These are phyloP conservation scores for Chalara sp. DNA, from an alignment of 2,329 filamentous ascomycete species.

Conservation along the genomic window DNA sequence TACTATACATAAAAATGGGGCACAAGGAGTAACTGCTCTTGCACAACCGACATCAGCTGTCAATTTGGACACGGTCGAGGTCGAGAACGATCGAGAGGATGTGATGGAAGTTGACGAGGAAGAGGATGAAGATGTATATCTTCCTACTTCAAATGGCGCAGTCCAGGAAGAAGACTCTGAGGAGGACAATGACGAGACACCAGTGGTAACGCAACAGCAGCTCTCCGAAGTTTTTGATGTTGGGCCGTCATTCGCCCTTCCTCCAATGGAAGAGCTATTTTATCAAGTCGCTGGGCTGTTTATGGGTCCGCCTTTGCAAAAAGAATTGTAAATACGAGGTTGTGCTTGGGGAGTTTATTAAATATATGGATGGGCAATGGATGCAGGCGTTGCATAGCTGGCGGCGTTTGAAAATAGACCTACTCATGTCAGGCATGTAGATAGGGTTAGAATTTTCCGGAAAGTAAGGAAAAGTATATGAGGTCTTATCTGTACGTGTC, in stretches of 20 bases:
- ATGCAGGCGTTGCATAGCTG: too few species aligned
- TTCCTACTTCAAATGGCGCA: constrained; percentile 24
- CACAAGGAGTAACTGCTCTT: constrained; percentile 43
- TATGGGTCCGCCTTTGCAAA: constrained; percentile 43
- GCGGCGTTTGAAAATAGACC: too few species aligned
- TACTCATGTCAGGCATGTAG: too few species aligned
- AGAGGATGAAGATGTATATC: constrained; percentile 18
- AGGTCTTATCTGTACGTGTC: too few species aligned
- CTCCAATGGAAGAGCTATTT: constrained; percentile 70
- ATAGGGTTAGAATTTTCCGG: too few species aligned
- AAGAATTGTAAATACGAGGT: not conserved
- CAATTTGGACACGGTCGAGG: constrained; percentile 25
- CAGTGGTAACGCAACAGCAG: constrained; percentile 61
- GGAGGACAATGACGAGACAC: constrained; percentile 37
- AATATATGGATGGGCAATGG: too few species aligned
- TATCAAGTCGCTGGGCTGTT: constrained; percentile 63
- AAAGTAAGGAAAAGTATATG: too few species aligned
- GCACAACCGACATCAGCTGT: constrained; percentile 46
- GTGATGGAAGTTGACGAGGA: constrained; percentile 27
- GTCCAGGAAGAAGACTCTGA: constrained; percentile 35
- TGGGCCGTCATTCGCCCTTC: constrained; percentile 61
- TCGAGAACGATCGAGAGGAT: constrained; percentile 21
- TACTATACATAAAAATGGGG: constrained; percentile 52
- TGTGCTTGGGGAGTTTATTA: not conserved
- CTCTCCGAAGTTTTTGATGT: constrained; percentile 65